Evolutionary conservation across 345 rosid genomes (phyloP), one percentile per base, ranked within the genome.

Genomic region (Euphorbia lathyris): DNA sequence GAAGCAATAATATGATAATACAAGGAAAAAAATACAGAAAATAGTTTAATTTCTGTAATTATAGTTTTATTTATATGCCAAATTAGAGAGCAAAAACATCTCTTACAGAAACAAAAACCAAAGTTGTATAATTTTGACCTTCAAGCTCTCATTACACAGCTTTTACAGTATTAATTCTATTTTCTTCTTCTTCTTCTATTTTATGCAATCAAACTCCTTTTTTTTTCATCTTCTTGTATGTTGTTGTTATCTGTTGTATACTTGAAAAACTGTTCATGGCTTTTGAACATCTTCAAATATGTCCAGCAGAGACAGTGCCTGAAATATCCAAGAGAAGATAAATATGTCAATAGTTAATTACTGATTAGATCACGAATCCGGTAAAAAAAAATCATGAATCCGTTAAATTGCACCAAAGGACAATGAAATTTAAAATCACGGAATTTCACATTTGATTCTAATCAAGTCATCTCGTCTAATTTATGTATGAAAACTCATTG

Each of bases 281-380:
- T 79, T 70, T 68, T 90, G 88, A 1, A 34, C 38, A 34, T 78
- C 92, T 3, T 63, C 90, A 81, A 95, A 92, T 67, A 90, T 87
- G 79, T 95, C 99, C 91, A 95, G 56, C 29, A 95, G 90, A 51
- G 97, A 88, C 9, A 95, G 84, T 1, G 90, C 98, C 98, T 92
- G 88, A 69, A 59, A 70, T n/a, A 19, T 13, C 23, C 64, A 27
- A 40, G 30, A 11, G 10, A 66, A 12, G n/a, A n/a, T n/a, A n/a
- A n/a, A n/a, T n/a, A n/a, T n/a, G n/a, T n/a, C n/a, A n/a, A n/a
- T n/a, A n/a, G n/a, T n/a, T n/a, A n/a, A n/a, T n/a, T n/a, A n/a
- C n/a, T n/a, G n/a, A n/a, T n/a, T n/a, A n/a, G n/a, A n/a, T n/a
- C n/a, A n/a, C n/a, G n/a, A n/a, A n/a, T n/a, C n/a, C n/a, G n/a